Conservation (phyloP, 345 rosid species). For the Citrus trifoliata region DNA sequence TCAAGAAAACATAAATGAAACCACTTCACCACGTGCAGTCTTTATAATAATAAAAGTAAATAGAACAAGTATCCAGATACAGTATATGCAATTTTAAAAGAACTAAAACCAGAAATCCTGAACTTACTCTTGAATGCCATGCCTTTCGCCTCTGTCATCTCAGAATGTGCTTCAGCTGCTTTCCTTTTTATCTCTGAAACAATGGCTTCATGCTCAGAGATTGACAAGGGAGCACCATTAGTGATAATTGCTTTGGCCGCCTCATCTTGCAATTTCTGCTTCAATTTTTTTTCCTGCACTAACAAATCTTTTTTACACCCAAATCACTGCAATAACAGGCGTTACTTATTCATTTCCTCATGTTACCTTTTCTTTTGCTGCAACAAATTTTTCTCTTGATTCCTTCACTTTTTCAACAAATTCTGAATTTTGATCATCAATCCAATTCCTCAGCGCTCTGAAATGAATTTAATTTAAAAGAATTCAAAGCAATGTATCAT, state of each 20-base stretch:
- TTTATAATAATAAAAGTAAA: not conserved
- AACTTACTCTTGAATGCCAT: conserved; percentile 43
- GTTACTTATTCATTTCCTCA: not conserved
- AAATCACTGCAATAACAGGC: not conserved
- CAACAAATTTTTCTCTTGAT: conserved; percentile 47
- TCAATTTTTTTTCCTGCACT: conserved; percentile 57
- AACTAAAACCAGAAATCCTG: not conserved
- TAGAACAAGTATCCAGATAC: not conserved
- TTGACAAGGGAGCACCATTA: conserved; percentile 43
- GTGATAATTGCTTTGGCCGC: conserved; percentile 49
- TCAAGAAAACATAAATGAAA: not conserved
- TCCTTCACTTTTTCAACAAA: conserved; percentile 42
- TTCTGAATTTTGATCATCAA: conserved; percentile 48
- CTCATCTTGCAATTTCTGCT: conserved; percentile 52
- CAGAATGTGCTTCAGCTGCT: conserved; percentile 46
- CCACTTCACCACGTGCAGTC: not conserved
- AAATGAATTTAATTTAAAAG: not conserved
- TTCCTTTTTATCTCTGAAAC: conserved; percentile 46
- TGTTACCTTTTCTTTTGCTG: conserved; percentile 63
- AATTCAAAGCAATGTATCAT: not conserved
- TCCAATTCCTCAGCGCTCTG: conserved; percentile 57
- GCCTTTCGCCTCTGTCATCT: conserved; percentile 38
- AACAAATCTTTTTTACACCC: not conserved
- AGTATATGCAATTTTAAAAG: not conserved
- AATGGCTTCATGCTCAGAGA: conserved; percentile 47